These are phyloP conservation scores for Steccherinum ochraceum DNA, from an alignment of 768 basidiomycete genomes.

Conservation along the genomic window DNA sequence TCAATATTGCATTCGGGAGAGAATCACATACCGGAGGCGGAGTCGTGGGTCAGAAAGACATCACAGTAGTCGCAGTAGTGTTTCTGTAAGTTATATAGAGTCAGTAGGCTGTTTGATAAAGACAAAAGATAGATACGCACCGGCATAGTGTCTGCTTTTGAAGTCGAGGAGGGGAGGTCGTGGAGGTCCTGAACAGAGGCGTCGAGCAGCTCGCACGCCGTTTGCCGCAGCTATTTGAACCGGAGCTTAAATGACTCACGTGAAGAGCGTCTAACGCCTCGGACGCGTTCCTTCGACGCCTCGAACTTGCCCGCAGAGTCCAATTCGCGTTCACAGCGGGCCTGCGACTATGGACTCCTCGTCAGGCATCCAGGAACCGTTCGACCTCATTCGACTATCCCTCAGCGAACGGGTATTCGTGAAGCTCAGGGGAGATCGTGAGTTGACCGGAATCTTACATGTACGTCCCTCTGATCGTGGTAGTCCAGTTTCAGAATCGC, in stretches of 20 bases:
- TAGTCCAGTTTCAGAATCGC: not conserved
- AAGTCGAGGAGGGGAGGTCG: too few species aligned
- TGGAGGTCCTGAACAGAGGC: not conserved
- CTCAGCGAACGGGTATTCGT: conserved; percentile 98
- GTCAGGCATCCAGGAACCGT: conserved; percentile 86
- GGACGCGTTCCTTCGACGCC: not conserved
- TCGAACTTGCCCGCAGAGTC: not conserved
- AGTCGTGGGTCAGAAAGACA: conserved; percentile 92
- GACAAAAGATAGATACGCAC: conserved; percentile 33
- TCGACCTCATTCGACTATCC: conserved; percentile 94
- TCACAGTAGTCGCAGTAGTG: conserved; percentile 94
- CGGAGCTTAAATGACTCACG: not conserved
- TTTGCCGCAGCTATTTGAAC: not conserved
- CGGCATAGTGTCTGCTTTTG: conserved; percentile 52
- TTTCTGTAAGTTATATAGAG: conserved; percentile 46
- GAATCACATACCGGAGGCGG: conserved; percentile 76
- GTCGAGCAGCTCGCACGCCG: not conserved
- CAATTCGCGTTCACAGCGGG: too few species aligned
- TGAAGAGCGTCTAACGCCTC: not conserved
- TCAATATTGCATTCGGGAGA: too few species aligned
- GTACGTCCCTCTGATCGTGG: conserved; percentile 38
- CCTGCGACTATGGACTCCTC: conserved; percentile 61
- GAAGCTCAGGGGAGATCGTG: conserved; percentile 91
- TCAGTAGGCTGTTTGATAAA: conserved; percentile 7
- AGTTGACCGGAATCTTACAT: conserved; percentile 87